Percentiles rank a stretch among this genome's conserved stretches.
phyloP scores from a whole-genome alignment of 78 protist genomes.

The Andalucia godoyi region DNA sequence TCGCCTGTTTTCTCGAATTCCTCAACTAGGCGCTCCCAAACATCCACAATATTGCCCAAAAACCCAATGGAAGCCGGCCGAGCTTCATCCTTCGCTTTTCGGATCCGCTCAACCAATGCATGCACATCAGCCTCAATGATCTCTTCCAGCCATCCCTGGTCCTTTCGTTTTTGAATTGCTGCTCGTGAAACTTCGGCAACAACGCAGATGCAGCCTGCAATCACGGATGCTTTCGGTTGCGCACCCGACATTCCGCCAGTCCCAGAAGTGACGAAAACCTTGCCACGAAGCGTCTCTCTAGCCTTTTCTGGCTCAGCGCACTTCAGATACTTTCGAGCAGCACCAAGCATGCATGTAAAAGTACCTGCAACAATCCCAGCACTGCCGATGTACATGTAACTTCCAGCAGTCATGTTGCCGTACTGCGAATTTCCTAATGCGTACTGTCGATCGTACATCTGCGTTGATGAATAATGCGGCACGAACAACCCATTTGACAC shows the following conservation, averaged over 20 bases:
- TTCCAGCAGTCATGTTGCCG: conserved; percentile 89
- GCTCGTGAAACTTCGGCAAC: conserved; percentile 64
- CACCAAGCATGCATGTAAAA: conserved; percentile 72
- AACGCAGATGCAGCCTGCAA: conserved; percentile 53
- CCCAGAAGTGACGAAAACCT: conserved; percentile 74
- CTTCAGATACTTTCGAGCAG: conserved; percentile 62
- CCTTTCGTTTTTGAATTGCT: conserved; percentile 52
- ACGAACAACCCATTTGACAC: conserved; percentile 85
- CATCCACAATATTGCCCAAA: conserved; percentile 71
- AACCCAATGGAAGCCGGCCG: background rate
- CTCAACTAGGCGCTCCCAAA: conserved; percentile 59
- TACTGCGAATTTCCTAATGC: conserved; percentile 71
- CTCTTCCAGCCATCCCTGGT: conserved; percentile 54
- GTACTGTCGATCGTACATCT: conserved; percentile 65
- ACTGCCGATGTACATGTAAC: conserved; percentile 60
- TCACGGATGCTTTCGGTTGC: conserved; percentile 69
- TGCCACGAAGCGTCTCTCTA: too few species aligned
- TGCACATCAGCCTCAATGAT: conserved; percentile 27
- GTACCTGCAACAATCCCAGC: conserved; percentile 88
- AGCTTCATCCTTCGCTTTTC: conserved; percentile 10
- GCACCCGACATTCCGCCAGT: conserved; percentile 88
- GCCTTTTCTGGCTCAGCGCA: background rate
- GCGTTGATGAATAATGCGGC: conserved; percentile 67
- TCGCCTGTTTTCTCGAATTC: conserved; percentile 1
- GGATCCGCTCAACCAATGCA: conserved; percentile 16